Conservation (phyloP, 75 land plant genomes). For the Pinus taeda region DNA sequence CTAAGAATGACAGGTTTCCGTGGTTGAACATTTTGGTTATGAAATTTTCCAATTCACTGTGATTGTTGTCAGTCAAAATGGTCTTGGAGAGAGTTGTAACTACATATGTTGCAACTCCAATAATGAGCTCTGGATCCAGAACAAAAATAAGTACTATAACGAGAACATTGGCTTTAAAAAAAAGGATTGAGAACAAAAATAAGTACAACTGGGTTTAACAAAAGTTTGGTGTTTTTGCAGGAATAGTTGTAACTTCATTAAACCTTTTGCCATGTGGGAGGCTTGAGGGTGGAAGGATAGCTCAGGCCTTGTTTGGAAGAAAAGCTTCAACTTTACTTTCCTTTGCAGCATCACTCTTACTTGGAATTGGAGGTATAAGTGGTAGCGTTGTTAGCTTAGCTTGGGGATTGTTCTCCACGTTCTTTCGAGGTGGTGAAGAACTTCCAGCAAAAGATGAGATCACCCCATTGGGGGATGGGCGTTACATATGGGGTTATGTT, state of each 20-base stretch:
- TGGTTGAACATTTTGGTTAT: no score
- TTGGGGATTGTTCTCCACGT: slow-evolving; percentile 93
- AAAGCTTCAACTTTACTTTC: slow-evolving; percentile 68
- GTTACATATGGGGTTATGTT: slow-evolving; percentile 74
- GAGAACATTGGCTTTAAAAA: no score
- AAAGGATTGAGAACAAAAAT: no score
- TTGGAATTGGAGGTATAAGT: slow-evolving; percentile 86
- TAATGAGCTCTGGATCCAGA: no score
- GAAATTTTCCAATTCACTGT: no score
- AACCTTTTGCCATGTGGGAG: slow-evolving; percentile 90
- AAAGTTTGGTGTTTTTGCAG: slow-evolving; percentile 26
- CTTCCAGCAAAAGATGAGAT: slow-evolving; percentile 97
- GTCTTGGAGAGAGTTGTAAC: no score
- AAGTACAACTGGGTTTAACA: no score
- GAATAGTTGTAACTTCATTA: slow-evolving; percentile 94
- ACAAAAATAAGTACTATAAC: no score
- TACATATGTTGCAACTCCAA: no score
- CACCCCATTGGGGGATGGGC: slow-evolving; percentile 70
- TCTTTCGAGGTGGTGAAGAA: slow-evolving; percentile 97
- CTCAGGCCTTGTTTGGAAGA: slow-evolving; percentile 91
- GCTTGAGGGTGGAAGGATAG: slow-evolving; percentile 95
- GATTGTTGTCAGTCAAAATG: no score
- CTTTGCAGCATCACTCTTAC: slow-evolving; percentile 62
- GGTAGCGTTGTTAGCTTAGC: slow-evolving; percentile 88
- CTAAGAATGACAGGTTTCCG: not conserved